These are phyloP conservation scores for Conringia planisiliqua DNA, from an alignment of 345 rosid species.

Conservation along the genomic window DNA sequence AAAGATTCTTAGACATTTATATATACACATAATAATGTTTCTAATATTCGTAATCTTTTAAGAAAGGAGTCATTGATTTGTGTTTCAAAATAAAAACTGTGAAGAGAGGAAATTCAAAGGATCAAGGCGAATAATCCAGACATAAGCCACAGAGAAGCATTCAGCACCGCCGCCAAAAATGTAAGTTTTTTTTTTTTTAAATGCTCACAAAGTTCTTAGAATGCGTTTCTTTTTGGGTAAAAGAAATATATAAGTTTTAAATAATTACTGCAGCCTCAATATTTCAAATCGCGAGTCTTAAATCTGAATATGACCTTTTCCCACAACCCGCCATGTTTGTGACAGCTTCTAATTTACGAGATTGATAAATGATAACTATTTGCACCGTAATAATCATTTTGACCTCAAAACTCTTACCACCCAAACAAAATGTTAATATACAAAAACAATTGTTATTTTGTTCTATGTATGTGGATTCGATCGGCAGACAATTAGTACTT, in stretches of 20 bases:
- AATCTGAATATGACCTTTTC: too few relatives aligned
- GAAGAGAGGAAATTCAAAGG: constrained; percentile 98
- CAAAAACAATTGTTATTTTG: too few relatives aligned
- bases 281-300: background rate
- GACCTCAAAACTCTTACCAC: too few relatives aligned
- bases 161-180: constrained; percentile 97
- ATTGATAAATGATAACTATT: too few relatives aligned
- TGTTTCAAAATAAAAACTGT: background rate
- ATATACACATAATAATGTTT: background rate
- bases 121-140: constrained; percentile 96
- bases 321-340: too few relatives aligned
- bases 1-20: background rate
- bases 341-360: too few relatives aligned
- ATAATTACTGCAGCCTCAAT: background rate
- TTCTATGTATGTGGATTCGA: background rate
- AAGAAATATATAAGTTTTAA: background rate
- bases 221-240: background rate
- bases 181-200: constrained; percentile 41
- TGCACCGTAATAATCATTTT: too few relatives aligned
- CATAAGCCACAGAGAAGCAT: constrained; percentile 96
- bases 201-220: background rate
- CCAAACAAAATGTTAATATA: too few relatives aligned
- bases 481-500: background rate
- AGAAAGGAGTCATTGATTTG: background rate
- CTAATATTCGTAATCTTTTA: background rate